Evolutionary conservation across 306 rosid species (phyloP), one percentile per base, ranked within the genome.

Genomic region (Rubus idaeus): DNA sequence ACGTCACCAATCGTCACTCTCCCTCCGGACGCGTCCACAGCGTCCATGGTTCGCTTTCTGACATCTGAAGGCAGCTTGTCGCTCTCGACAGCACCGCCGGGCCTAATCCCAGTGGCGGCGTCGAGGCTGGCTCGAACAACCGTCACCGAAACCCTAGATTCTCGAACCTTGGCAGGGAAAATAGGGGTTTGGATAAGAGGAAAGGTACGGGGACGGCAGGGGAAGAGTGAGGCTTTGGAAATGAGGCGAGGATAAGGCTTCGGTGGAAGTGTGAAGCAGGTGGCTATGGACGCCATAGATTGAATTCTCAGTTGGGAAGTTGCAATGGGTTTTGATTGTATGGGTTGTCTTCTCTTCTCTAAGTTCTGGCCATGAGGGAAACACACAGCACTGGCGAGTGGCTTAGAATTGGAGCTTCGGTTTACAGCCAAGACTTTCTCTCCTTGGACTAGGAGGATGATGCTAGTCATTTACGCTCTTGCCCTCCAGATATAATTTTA

Each of bases 11-110:
- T 63, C 57, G 97, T 95, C 0, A 95, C 97, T 74, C 96, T 91
- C 41, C 98, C 96, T 30, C 97, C 98, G 41, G 78, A 89, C 1
- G 86, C 71, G 78, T 92, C 97, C 52, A 95, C 93, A 1, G 97
- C 98, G 35, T 95, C 99, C 99, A 92, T 91, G 40, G 99, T 83
- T 71, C 97, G 85, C 87, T 95, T 95, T 68, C 99, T 89, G 67
- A 92, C 94, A 79, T 95, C 96, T 23, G 91, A 75, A 10, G 97
- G 85, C 60, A 95, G 10, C 70, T 85, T 92, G 47, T 92, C 98
- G 20, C 78, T 95, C 80, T 95, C 99, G 70, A 95, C 90, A 2
- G 78, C 49, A 0, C 90, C 89, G 14, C 96, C 97, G 0, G 97
- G 97, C 50, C 92, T 76, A 46, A 89, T 85, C 70, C 76, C 88